phyloP scores from a whole-genome alignment of 1,284 basidiomycete species.

The Sphaerobolus stellatus region DNA sequence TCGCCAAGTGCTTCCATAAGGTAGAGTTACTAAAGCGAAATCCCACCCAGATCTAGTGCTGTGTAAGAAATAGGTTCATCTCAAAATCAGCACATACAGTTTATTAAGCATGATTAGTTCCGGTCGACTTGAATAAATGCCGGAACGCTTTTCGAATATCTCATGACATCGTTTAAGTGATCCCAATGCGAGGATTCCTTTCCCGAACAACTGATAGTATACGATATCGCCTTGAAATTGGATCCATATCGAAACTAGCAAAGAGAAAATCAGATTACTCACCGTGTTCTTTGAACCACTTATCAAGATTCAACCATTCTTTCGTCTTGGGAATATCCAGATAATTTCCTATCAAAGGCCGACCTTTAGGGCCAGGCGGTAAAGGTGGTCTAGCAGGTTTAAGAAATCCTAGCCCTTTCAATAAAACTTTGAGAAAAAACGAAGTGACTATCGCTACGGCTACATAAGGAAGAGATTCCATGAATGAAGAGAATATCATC shows the following conservation, averaged over 20 bases:
- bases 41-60: conserved; percentile 38
- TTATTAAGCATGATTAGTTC: conserved; percentile 10
- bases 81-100: conserved; percentile 1
- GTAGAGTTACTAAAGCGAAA: conserved; percentile 43
- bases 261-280: too few species aligned
- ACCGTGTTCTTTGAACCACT: conserved; percentile 22
- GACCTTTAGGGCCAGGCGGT: neutral
- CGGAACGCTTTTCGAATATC: conserved; percentile 39
- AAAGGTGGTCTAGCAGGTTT: too few species aligned
- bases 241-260: too few species aligned
- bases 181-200: conserved; percentile 39
- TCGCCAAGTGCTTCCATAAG: conserved; percentile 41
- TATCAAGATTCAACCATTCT: conserved; percentile 16
- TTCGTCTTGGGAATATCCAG: conserved; percentile 19
- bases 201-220: conserved; percentile 38
- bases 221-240: conserved; percentile 26
- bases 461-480: too few species aligned
- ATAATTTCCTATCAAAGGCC: conserved; percentile 23
- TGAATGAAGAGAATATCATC: too few species aligned
- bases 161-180: conserved; percentile 31
- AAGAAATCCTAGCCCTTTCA: too few species aligned
- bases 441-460: too few species aligned
- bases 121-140: conserved; percentile 20
- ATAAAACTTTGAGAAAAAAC: too few species aligned
- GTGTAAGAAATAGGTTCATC: neutral